Percentiles rank a stretch among this genome's conserved stretches.
phyloP scores from a whole-genome alignment of 2,329 filamentous ascomycete genomes.

The Pseudopithomyces chartarum region DNA sequence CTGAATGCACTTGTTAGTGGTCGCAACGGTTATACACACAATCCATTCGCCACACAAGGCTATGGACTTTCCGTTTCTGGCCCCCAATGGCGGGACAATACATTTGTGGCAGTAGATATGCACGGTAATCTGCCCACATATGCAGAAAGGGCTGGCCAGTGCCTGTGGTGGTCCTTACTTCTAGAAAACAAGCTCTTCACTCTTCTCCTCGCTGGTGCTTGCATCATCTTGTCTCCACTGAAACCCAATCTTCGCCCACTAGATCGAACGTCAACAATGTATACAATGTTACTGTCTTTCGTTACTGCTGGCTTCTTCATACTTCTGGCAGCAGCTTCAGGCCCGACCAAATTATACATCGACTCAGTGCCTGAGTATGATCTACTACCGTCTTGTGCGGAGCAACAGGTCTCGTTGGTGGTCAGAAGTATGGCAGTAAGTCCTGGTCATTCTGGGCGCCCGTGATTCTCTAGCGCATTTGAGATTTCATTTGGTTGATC shows the following conservation, averaged over 20 bases:
- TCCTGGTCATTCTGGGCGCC: background rate
- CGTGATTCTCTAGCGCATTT: background rate
- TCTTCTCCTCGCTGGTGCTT: background rate
- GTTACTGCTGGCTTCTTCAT: background rate
- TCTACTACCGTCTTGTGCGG: constrained; percentile 20
- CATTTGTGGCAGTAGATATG: background rate
- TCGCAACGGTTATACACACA: background rate
- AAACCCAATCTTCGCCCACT: background rate
- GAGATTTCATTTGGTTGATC: background rate
- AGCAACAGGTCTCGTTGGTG: constrained; percentile 17
- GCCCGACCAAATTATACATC: constrained; percentile 17
- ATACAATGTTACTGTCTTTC: background rate
- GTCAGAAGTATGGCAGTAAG: constrained; percentile 20
- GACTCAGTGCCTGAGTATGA: constrained; percentile 19
- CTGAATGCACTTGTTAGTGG: too few relatives aligned
- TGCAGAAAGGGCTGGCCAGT: background rate
- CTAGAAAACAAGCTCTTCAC: background rate
- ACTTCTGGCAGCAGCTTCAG: background rate
- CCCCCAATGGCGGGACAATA: background rate
- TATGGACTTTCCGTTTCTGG: background rate
- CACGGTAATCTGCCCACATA: background rate
- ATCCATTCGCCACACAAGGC: background rate
- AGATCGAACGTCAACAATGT: background rate
- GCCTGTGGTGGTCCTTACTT: background rate
- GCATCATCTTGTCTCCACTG: background rate